Evolutionary conservation across 305 asterid species (phyloP).

Genomic region (Fraxinus angustifolia): DNA sequence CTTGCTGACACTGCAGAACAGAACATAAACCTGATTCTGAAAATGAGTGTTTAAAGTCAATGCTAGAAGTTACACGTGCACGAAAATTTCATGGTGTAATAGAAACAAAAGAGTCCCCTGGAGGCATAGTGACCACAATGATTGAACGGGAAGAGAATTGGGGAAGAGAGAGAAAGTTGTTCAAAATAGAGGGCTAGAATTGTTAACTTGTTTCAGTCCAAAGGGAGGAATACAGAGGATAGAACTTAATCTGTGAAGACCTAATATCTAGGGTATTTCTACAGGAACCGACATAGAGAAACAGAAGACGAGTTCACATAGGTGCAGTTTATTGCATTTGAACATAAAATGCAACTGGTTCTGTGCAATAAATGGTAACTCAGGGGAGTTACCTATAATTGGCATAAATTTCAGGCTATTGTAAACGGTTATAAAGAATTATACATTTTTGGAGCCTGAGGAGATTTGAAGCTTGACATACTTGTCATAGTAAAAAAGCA

Average conservation of each 20-base stretch:
- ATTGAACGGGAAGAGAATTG: not conserved
- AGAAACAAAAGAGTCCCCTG: not conserved
- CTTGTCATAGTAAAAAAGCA: conserved; percentile 71
- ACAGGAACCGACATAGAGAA: conserved; percentile 4
- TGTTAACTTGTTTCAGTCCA: not conserved
- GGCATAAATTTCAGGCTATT: conserved; percentile 1
- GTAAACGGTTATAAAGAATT: not conserved
- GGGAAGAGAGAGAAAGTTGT: not conserved
- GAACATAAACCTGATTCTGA: not conserved
- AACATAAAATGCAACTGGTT: not conserved
- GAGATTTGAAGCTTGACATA: conserved; percentile 39
- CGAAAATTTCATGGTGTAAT: not conserved
- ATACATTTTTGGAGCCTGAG: not conserved
- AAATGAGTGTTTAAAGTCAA: not conserved
- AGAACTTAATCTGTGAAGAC: not conserved
- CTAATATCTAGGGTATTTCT: conserved; percentile 7
- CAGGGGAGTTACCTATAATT: not conserved
- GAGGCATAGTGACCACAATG: not conserved
- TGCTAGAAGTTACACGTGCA: not conserved
- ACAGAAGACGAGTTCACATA: not conserved
- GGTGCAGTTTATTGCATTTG: not conserved
- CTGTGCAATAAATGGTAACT: conserved; percentile 3
- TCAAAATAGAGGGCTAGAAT: conserved; percentile 4
- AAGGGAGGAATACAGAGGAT: not conserved
- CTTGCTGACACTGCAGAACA: not conserved